Percentiles rank a stretch among this genome's conserved stretches.
phyloP scores from a whole-genome alignment of 108 stramenopile species.

The Chaetoceros muelleri region DNA sequence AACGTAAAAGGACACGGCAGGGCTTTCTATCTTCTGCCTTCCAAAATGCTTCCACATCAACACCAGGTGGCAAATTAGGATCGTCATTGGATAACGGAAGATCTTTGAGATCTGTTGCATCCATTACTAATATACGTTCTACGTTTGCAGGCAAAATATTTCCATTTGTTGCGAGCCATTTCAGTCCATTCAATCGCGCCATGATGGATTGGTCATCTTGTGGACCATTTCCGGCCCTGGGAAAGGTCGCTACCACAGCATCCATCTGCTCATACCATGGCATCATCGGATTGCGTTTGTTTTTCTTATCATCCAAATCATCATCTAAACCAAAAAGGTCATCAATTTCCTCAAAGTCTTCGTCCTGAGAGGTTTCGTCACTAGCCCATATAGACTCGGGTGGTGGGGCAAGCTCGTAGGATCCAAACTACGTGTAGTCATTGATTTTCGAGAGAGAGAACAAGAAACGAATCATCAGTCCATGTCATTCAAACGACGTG shows the following conservation, averaged over 20 bases:
- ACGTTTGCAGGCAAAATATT: slow-evolving; percentile 52
- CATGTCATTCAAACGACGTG: too few relatives aligned
- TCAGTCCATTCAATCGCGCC: slow-evolving; percentile 59
- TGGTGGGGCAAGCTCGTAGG: slow-evolving; percentile 73
- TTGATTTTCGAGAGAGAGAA: too few relatives aligned
- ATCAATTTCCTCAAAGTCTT: slow-evolving; percentile 20
- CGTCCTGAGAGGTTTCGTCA: slow-evolving; percentile 34
- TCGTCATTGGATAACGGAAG: slow-evolving; percentile 61
- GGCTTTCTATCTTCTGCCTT: slow-evolving; percentile 52
- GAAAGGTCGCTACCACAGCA: slow-evolving; percentile 68
- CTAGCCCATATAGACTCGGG: slow-evolving; percentile 60
- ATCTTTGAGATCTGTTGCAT: slow-evolving; percentile 73
- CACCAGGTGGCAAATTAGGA: slow-evolving; percentile 43
- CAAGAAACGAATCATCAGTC: too few relatives aligned
- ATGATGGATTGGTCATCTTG: slow-evolving; percentile 37
- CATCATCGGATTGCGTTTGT: slow-evolving; percentile 61
- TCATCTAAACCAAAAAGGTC: slow-evolving; percentile 55
- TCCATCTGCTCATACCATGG: slow-evolving; percentile 81
- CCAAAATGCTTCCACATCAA: slow-evolving; percentile 75
- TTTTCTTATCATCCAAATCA: slow-evolving; percentile 31
- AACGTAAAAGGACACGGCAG: slow-evolving; percentile 59
- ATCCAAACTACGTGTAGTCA: slow-evolving; percentile 27
- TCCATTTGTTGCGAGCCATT: slow-evolving; percentile 74
- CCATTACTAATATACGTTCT: slow-evolving; percentile 78
- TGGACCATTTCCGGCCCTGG: slow-evolving; percentile 53